Evolutionary conservation across 345 rosid species (phyloP).

Genomic region (Adansonia digitata): DNA sequence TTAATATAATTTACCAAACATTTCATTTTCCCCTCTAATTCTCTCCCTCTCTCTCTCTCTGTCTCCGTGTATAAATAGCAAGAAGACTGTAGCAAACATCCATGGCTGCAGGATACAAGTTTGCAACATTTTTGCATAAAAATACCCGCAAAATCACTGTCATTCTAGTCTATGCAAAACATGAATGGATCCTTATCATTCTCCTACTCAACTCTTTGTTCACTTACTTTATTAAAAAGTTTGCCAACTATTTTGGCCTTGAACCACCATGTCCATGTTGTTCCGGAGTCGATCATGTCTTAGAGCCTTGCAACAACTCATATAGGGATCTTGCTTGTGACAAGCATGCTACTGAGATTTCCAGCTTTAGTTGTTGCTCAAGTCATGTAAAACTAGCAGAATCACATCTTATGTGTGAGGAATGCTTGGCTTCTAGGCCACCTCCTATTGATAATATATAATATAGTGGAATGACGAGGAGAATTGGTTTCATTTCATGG

Average conservation of each 20-base stretch:
- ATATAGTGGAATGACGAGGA: conserved; percentile 14
- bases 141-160: conserved; percentile 59
- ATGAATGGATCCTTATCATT: conserved; percentile 83
- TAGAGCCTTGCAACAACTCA: conserved; percentile 32
- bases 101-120: conserved; percentile 74
- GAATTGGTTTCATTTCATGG: conserved; percentile 36
- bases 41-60: conserved; percentile 21
- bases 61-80: too few species aligned
- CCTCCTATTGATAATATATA: too few species aligned
- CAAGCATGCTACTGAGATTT: conserved; percentile 60
- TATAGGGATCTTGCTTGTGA: conserved; percentile 37
- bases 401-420: conserved; percentile 49
- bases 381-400: conserved; percentile 58
- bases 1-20: too few species aligned
- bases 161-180: conserved; percentile 66
- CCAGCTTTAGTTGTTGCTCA: conserved; percentile 54
- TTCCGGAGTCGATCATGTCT: conserved; percentile 57
- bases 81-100: conserved; percentile 31
- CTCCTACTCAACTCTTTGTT: conserved; percentile 70
- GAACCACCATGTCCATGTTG: conserved; percentile 73
- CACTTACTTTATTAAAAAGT: conserved; percentile 59
- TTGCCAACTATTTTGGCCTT: conserved; percentile 71
- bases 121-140: conserved; percentile 66
- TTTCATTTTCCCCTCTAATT: background rate
- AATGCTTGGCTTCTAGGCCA: conserved; percentile 42